Base-by-base conservation (phyloP, 192 early-diverging fungal species). In the Coemansia umbellata region DNA sequence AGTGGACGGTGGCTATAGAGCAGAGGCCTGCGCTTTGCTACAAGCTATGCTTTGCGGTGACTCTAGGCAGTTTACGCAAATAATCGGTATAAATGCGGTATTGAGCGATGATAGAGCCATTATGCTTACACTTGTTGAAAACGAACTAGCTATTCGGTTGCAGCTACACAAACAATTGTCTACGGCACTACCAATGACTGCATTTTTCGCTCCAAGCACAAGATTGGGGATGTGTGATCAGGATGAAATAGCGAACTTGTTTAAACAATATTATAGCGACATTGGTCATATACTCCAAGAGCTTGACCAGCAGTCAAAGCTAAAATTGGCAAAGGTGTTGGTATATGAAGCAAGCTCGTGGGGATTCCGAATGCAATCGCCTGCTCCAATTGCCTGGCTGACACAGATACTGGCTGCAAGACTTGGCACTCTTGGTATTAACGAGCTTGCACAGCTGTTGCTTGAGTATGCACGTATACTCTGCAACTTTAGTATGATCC, bases 321-420 rank as follows among this genome's bases (percentile, higher is more conserved):
- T 28, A 3, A 45, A 13, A n/a, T 27, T 31, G 2, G 1, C 23
- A n/a, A 14, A 8, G 8, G 18, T 3, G 5, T 44, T 66, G 10
- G 18, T 59, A 14, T 32, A n/a, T 8, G 63, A 66, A 14, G 63
- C 63, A 15, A 50, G 56, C 14, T n/a, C 35, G 22, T 66, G 63
- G 63, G 14, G 30, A 21, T 58, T 49, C 31, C 50, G 56, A 0
- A 13, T 59, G 8, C 55, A 66, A 14, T 53, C 28, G 15, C 8
- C 36, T 17, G 63, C 24, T 1, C 63, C 63, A 4, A 32, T 58
- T 6, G 11, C 19, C 2, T 31, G 18, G 10, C 27, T 64, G 23
- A 50, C 61, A 1, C 31, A 43, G 4, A 14, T 32, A 4, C 27
- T 63, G 14, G 33, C 33, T 19, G 0, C 2, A 1, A 3, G 26